Base-by-base conservation (phyloP, 805 yeast species). In the Torulaspora delbrueckii region DNA sequence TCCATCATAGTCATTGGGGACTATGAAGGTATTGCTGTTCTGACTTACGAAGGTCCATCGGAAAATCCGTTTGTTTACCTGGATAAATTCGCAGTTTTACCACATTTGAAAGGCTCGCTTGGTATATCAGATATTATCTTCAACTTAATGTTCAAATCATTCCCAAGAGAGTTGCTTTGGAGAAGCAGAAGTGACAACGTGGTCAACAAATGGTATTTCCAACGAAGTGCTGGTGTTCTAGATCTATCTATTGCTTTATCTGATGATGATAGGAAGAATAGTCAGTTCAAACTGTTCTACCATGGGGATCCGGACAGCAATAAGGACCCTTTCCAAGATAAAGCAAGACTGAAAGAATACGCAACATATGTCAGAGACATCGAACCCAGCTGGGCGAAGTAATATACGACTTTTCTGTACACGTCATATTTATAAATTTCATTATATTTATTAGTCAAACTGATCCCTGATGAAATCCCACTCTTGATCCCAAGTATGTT, bases 121-220 rank as follows among this genome's bases (percentile, higher is more conserved):
- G 95, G 97, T 4, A 81, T 91, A 10, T 97, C 99, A 0, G 99
- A 93, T 61, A 79, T 93, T 18, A 82, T 91, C 19, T 89, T 93
- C 71, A 93, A 91, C 60, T 74, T 85, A 6, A 79, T 93, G 72
- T 71, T 72, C 33, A 78, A 77, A 40, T 65, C 79, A 30, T 90
- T 82, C 59, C 85, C 87, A 0, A 67, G 74, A 12, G 93, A 88
- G 60, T 63, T 89, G 9, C 68, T 93, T 1, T 93, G 99, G 99
- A 77, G 99, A 57, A 91, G 98, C 1, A 71, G 96, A 37, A 76
- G 76, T 47, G 77, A 69, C 45, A 93, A 93, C 63, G 96, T 96
- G 0, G 96, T 93, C 6, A 93, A 93, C 69, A 89, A 89, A 60
- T 93, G 99, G 99, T 91, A 91, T 62, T 93, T 91, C 65, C 97